Conservation (phyloP, 208 protist species). For the Crithidia acanthocephali region DNA sequence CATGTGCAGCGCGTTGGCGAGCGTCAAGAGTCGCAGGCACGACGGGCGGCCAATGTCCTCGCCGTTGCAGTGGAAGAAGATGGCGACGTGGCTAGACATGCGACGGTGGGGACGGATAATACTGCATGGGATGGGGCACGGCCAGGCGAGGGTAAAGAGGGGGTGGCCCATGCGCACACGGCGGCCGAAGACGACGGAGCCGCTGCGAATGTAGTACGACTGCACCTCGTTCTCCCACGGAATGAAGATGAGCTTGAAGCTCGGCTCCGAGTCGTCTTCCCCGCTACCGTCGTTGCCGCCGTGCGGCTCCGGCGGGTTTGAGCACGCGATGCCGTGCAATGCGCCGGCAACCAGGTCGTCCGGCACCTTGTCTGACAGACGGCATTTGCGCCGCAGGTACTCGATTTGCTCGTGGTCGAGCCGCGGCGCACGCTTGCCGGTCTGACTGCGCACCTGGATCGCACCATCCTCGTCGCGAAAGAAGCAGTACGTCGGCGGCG, state of each 20-base stretch:
- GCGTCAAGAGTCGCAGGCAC: slow-evolving; percentile 35
- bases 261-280: slow-evolving; percentile 18
- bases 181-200: slow-evolving; percentile 38
- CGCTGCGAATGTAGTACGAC: slow-evolving; percentile 39
- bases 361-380: slow-evolving; percentile 20
- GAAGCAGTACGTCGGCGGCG: slow-evolving; percentile 45
- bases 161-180: slow-evolving; percentile 28
- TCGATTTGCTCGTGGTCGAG: slow-evolving; percentile 35
- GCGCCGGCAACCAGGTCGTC: slow-evolving; percentile 19
- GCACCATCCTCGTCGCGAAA: slow-evolving; percentile 23
- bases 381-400: slow-evolving; percentile 20
- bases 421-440: slow-evolving; percentile 10
- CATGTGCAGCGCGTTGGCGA: slow-evolving; percentile 56
- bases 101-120: slow-evolving; percentile 44
- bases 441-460: slow-evolving; percentile 28
- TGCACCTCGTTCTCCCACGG: slow-evolving; percentile 42
- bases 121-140: slow-evolving; percentile 47
- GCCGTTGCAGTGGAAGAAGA: slow-evolving; percentile 62
- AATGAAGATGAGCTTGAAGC: slow-evolving; percentile 47
- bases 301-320: not conserved
- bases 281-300: not conserved
- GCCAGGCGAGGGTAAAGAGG: slow-evolving; percentile 23
- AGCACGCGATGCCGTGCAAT: slow-evolving; percentile 22
- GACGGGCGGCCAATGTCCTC: slow-evolving; percentile 49
- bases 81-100: slow-evolving; percentile 54